Evolutionary conservation across 768 basidiomycete genomes (phyloP).

Genomic region (Boletus pseudopeckii): DNA sequence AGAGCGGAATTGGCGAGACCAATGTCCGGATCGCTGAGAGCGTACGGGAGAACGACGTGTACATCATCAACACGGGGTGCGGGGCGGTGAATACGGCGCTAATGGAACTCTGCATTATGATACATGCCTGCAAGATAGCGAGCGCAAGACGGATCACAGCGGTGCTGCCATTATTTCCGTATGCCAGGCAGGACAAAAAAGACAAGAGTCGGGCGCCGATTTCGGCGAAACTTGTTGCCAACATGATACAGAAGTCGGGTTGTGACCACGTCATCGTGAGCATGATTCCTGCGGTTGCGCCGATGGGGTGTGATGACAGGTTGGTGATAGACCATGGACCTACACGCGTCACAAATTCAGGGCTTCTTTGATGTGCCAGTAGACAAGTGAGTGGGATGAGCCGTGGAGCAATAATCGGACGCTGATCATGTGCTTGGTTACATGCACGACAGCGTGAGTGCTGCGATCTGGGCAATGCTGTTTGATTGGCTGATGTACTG

Average conservation of each 20-base stretch:
- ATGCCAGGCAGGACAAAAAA: slow-evolving; percentile 97
- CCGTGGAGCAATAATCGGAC: neutral
- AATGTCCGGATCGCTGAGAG: slow-evolving; percentile 90
- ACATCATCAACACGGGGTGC: slow-evolving; percentile 94
- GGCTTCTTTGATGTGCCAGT: slow-evolving; percentile 99
- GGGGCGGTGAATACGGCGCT: slow-evolving; percentile 87
- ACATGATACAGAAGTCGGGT: slow-evolving; percentile 90
- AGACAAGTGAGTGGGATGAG: slow-evolving; percentile 78
- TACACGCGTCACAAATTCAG: slow-evolving; percentile 98
- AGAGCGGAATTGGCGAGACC: slow-evolving; percentile 89
- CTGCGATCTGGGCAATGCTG: neutral
- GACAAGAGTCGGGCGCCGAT: slow-evolving; percentile 98
- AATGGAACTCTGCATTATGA: slow-evolving; percentile 99
- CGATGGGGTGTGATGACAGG: slow-evolving; percentile 3
- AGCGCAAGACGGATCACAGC: slow-evolving; percentile 97
- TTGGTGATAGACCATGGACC: slow-evolving; percentile 82
- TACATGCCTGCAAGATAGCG: slow-evolving; percentile 99
- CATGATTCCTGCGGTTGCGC: slow-evolving; percentile 14
- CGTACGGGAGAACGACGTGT: slow-evolving; percentile 97
- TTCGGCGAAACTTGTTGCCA: slow-evolving; percentile 96
- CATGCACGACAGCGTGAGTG: slow-evolving; percentile 47
- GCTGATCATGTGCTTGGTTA: slow-evolving; percentile 14
- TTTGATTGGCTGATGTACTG: slow-evolving; percentile 21
- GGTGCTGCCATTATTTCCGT: slow-evolving; percentile 96
- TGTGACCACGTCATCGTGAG: slow-evolving; percentile 96